A percentile compares a stretch with the other conserved stretches of the same genome.
Conservation (phyloP, 352 stramenopile genomes). For the Thalassiosira gravida region DNA sequence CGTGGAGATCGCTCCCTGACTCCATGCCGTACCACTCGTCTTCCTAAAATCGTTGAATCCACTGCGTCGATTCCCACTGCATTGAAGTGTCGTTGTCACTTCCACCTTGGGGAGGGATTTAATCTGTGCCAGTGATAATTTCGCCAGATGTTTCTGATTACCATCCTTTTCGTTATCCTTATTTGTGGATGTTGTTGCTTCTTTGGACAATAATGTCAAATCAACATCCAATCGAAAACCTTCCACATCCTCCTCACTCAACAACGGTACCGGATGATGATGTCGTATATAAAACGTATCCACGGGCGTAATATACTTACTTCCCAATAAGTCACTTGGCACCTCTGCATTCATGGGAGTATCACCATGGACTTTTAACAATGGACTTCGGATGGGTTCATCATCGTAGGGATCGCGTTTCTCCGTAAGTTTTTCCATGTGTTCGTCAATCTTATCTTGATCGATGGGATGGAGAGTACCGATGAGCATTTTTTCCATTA, state of each 20-base stretch:
- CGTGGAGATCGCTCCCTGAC: slow-evolving; percentile 91
- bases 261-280: slow-evolving; percentile 93
- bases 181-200: not conserved
- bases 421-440: slow-evolving; percentile 20
- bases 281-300: slow-evolving; percentile 97
- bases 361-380: slow-evolving; percentile 89
- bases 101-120: slow-evolving; percentile 89
- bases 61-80: slow-evolving; percentile 93
- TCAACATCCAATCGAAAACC: slow-evolving; percentile 87
- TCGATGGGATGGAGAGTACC: slow-evolving; percentile 89
- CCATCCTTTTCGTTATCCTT: slow-evolving; percentile 7
- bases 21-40: slow-evolving; percentile 88
- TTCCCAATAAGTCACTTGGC: slow-evolving; percentile 89
- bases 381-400: slow-evolving; percentile 88
- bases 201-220: slow-evolving; percentile 60
- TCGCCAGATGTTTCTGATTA: slow-evolving; percentile 72
- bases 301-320: slow-evolving; percentile 94
- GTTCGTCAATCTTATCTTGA: slow-evolving; percentile 48
- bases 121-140: slow-evolving; percentile 89
- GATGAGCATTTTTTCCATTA: slow-evolving; percentile 87
- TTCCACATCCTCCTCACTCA: slow-evolving; percentile 88
- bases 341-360: slow-evolving; percentile 93
- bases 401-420: slow-evolving; percentile 90
- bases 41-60: slow-evolving; percentile 88
- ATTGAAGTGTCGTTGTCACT: slow-evolving; percentile 94